Percentiles rank a stretch among this genome's conserved stretches.
Evolutionary conservation across 805 yeast genomes (phyloP).

Genomic region (Brettanomyces sp.): DNA sequence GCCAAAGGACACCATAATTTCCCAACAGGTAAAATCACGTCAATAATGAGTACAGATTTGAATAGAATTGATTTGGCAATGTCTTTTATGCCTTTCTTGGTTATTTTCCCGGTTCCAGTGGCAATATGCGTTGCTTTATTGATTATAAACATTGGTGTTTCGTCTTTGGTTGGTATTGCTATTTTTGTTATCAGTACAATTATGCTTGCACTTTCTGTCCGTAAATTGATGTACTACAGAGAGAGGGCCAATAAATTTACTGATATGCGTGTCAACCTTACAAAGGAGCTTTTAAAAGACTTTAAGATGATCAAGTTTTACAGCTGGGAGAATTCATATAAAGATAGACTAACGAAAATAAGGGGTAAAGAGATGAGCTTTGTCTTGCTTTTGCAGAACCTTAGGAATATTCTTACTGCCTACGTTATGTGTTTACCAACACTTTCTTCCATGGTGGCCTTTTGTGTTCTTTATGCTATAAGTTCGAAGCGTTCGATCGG

Average conservation of each 20-base stretch:
- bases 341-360: slow-evolving; percentile 39
- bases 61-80: slow-evolving; percentile 70
- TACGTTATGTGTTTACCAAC: slow-evolving; percentile 51
- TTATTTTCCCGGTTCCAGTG: slow-evolving; percentile 55
- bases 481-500: slow-evolving; percentile 39
- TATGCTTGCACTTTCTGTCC: slow-evolving; percentile 36
- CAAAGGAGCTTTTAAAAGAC: slow-evolving; percentile 71
- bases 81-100: slow-evolving; percentile 55
- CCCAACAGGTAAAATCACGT: slow-evolving; percentile 66
- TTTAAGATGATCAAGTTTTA: slow-evolving; percentile 78
- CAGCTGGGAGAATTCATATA: slow-evolving; percentile 83
- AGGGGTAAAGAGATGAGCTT: slow-evolving; percentile 55
- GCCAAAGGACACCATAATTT: slow-evolving; percentile 51
- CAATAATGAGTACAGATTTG: slow-evolving; percentile 73
- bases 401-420: slow-evolving; percentile 52
- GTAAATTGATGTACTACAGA: slow-evolving; percentile 44
- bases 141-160: slow-evolving; percentile 57
- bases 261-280: slow-evolving; percentile 64
- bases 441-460: slow-evolving; percentile 58
- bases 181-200: slow-evolving; percentile 40
- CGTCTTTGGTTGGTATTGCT: slow-evolving; percentile 67
- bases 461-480: slow-evolving; percentile 31
- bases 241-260: slow-evolving; percentile 51
- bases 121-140: slow-evolving; percentile 57
- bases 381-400: slow-evolving; percentile 50